Conservation (phyloP, 768 basidiomycete genomes). For the Boletus reticulatus region DNA sequence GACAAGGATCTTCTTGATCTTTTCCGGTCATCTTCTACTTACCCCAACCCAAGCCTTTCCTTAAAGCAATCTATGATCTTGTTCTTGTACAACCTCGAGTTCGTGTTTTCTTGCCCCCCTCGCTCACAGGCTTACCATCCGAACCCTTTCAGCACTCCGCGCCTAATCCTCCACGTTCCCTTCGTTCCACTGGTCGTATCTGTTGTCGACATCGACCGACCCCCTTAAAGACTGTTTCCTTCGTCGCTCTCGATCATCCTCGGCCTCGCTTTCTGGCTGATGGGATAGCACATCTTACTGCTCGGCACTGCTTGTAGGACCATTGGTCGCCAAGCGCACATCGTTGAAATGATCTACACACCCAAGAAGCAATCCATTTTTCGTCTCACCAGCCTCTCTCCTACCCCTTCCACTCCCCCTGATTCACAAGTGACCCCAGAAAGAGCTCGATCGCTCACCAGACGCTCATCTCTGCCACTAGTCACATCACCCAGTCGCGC, state of each 20-base stretch:
- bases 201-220: conserved; percentile 70
- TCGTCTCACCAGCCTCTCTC: conserved; percentile 59
- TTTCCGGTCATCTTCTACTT: neutral
- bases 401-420: conserved; percentile 48
- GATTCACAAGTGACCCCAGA: conserved; percentile 42
- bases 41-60: neutral
- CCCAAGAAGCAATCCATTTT: conserved; percentile 69
- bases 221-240: conserved; percentile 57
- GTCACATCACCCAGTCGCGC: conserved; percentile 34
- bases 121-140: conserved; percentile 1
- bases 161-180: conserved; percentile 43
- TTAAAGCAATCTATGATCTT: conserved; percentile 53
- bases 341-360: conserved; percentile 52
- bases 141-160: conserved; percentile 17
- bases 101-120: conserved; percentile 1
- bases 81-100: conserved; percentile 35
- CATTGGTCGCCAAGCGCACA: neutral
- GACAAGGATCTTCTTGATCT: conserved; percentile 15
- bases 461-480: conserved; percentile 45
- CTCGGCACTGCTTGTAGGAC: conserved; percentile 29
- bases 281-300: conserved; percentile 42
- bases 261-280: conserved; percentile 18
- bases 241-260: conserved; percentile 11
- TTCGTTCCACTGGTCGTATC: conserved; percentile 58
- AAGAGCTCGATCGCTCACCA: conserved; percentile 50